Evolutionary conservation across 495 filamentous ascomycete genomes (phyloP), one percentile per base, ranked within the genome.

Genomic region (Penicillium argentinense): DNA sequence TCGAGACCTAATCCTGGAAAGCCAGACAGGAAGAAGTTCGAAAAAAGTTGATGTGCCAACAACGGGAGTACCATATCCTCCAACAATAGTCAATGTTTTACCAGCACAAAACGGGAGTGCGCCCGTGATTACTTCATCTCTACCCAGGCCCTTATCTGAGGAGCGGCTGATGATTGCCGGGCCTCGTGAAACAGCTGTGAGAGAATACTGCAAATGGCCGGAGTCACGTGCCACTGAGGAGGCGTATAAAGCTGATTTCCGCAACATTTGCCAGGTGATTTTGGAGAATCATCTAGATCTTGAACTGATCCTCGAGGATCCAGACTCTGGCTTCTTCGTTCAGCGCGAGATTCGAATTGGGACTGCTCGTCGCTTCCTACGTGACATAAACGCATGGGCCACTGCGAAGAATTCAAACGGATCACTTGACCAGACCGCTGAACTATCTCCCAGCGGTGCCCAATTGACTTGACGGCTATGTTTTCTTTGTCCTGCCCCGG

Each of bases 371-470:
- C 54, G 59, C 39, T 57, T 66, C 38, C 42, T 66, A 25, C 22
- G 52, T 45, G 54, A 66, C 40, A 59, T 66, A 44, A 39, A 48
- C 8, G 44, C 52, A 39, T 60, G 48, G 62, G 49, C 50, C 12
- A 42, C 67, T 22, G 40, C 14, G 40, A 39, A 22, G 40, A 27
- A 39, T 23, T 33, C 34, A 46, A 46, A n/a, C 34, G 9, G 1
- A 18, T 25, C 11, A 27, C 34, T 47, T 29, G 24, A 39, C 34
- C 44, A 1, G 34, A 30, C 44, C 44, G 19, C 16, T 39, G 44
- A 32, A 39, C 13, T 19, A 39, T 9, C 16, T 47, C 28, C 24
- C 27, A 32, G 12, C 40, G 11, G 25, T 43, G 14, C 26, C 16
- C 7, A 43, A 43, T 43, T 3, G 25, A 43, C 25, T 29, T 32